Base-by-base conservation (phyloP, 257 asterid species). In the Solanum lycopersicoides region DNA sequence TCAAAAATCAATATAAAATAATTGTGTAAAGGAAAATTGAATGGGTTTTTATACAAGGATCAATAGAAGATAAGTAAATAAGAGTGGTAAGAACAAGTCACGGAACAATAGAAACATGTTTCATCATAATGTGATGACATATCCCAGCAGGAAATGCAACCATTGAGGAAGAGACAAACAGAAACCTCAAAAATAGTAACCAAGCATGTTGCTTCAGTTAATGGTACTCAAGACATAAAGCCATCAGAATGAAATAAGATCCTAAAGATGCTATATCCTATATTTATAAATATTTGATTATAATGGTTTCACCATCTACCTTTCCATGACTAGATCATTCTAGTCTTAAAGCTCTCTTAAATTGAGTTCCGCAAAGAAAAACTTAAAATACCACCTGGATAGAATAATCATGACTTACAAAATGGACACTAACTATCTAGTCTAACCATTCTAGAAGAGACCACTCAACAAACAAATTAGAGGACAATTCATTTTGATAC, bases 1-100 rank as follows among this genome's bases (percentile, higher is more conserved):
- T 90, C 75, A 41, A 92, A 89, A 87, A 75, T 5, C 86, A 88
- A 44, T 41, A 50, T 10, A 41, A 83, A 71, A 75, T 34, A 42
- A 35, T 82, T 86, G n/a, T 21, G 68, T 74, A 45, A 68, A 72
- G 41, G 74, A 80, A 74, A 66, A 39, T 8, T 30, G 85, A 82
- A 82, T 50, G 18, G 37, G 68, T 9, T 80, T 68, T 47, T 50
- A 37, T 80, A 30, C 68, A 50, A 18, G 85, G 69, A 50, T 7
- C 20, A 30, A 82, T 10, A 82, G 28, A 14, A 82, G 44, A 50
- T 16, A 30, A 50, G 85, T 82, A 82, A 16, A 47, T 3, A 28
- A 16, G 32, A 47, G 30, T 18, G 28, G 3, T 18, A 82, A 50
- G 45, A 16, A 47, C 68, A 30, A 28, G 85, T 53, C 44, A 50